These are phyloP conservation scores for Nematodospora anomalae DNA, from an alignment of 1,139 yeast genomes.

Conservation along the genomic window DNA sequence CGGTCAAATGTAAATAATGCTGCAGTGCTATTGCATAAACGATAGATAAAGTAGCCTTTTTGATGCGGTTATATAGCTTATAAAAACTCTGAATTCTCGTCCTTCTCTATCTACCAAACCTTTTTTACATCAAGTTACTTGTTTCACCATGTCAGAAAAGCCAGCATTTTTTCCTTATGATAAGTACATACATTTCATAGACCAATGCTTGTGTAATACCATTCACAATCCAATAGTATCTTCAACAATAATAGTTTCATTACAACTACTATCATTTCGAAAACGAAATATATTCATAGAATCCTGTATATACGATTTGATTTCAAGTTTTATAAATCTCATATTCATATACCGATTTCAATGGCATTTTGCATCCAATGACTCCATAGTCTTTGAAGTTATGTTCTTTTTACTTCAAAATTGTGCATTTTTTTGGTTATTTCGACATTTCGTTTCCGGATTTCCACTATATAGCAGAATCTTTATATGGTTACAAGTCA, in stretches of 20 bases:
- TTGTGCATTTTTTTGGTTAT: conserved; percentile 1
- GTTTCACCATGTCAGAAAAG: background rate
- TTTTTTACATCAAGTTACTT: background rate
- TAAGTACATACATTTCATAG: conserved; percentile 11
- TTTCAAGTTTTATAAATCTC: conserved; percentile 23
- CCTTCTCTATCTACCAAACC: background rate
- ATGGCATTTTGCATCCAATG: conserved; percentile 2
- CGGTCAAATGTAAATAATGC: too few relatives aligned
- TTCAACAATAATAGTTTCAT: conserved; percentile 62
- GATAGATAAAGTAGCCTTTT: too few relatives aligned
- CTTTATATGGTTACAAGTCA: conserved; percentile 12
- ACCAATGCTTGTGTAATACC: conserved; percentile 13
- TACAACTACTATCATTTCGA: conserved; percentile 8
- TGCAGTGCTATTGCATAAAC: too few relatives aligned
- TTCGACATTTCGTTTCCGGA: background rate
- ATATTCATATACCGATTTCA: conserved; percentile 25
- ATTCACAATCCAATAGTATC: conserved; percentile 59
- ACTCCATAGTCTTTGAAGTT: conserved; percentile 7
- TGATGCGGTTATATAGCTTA: too few relatives aligned
- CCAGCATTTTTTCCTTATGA: conserved; percentile 1
- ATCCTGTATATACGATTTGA: conserved; percentile 16
- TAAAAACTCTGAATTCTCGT: background rate
- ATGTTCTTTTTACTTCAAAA: conserved; percentile 10
- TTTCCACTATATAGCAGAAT: background rate
- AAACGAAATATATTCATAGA: background rate